Evolutionary conservation across 768 basidiomycete genomes (phyloP), one percentile per base, ranked within the genome.

Genomic region (Cyathus striatus): DNA sequence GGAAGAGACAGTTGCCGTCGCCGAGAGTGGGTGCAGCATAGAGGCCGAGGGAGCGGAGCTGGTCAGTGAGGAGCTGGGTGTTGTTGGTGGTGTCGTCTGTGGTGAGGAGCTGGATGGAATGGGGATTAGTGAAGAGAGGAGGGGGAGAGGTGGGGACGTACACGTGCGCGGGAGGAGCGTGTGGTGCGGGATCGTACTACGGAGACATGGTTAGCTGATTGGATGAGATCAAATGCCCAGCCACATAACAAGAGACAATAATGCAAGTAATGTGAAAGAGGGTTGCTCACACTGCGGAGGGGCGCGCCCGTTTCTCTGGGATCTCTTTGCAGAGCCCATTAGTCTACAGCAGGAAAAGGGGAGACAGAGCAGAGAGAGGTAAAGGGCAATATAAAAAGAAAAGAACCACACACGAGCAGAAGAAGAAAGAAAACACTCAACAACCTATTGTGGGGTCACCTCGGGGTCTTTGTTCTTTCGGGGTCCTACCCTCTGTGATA

Each of bases 1-100:
- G 83, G 64, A 94, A 96, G 49, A 96, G 78, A 63, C 92, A 96
- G 65, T 94, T 95, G 37, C 93, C 92, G 62, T 95, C 88, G 40
- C 90, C 91, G 33, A 90, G 62, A 14, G 88, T 94, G 49, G 80
- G 72, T 3, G 88, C 87, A n/a, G 91, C 85, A 59, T 94, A 94
- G 6, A 94, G 71, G 2, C 90, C 90, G 41, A 91, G 67, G 4
- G 79, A 72, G 38, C 79, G 78, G 27, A 95, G 79, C 64, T 93
- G 89, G 42, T 73, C 68, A 5, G 72, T 78, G 49, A 94, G 81
- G 40, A 72, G 75, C 44, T 76, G 75, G 17, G 78, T 80, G 60
- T 79, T 86, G 53, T 78, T 69, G 30, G 70, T 70, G 41, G 85
- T 81, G 65, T 84, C 77, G n/a, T n/a, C n/a, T n/a, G n/a, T n/a